Evolutionary conservation across 441 rosid species (phyloP).

Genomic region (Mallotus japonicus): DNA sequence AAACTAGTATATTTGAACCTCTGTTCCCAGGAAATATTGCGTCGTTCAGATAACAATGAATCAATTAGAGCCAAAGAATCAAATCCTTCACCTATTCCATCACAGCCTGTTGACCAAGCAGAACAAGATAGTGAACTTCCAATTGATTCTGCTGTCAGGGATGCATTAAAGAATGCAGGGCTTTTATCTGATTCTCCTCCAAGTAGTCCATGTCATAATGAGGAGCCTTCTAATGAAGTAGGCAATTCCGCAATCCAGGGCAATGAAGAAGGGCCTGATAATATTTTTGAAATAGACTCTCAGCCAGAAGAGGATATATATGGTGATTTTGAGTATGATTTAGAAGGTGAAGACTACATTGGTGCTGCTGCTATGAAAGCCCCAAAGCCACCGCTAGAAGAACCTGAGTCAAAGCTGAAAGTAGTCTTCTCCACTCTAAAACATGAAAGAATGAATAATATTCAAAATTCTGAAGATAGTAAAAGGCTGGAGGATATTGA

Average conservation of each 20-base stretch:
- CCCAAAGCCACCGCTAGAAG: conserved; percentile 48
- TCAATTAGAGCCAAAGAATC: conserved; percentile 35
- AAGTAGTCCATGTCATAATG: conserved; percentile 54
- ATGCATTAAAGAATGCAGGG: conserved; percentile 85
- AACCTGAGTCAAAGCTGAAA: conserved; percentile 57
- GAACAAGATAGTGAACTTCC: conserved; percentile 38
- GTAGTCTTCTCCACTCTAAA: conserved; percentile 62
- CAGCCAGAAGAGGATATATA: conserved; percentile 71
- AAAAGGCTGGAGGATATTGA: conserved; percentile 35
- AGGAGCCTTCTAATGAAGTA: conserved; percentile 35
- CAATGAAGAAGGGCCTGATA: conserved; percentile 54
- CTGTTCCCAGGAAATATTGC: conserved; percentile 85
- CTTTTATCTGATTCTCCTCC: conserved; percentile 95
- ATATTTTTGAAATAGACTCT: conserved; percentile 61
- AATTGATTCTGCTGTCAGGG: conserved; percentile 46
- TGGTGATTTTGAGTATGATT: conserved; percentile 84
- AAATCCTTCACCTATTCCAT: conserved; percentile 34
- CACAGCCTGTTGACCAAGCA: conserved; percentile 28
- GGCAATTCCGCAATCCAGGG: conserved; percentile 32
- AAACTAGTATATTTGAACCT: conserved; percentile 86
- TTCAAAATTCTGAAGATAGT: conserved; percentile 30
- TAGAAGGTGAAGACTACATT: conserved; percentile 80
- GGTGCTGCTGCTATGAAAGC: conserved; percentile 51
- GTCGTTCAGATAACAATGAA: conserved; percentile 44
- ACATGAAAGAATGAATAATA: conserved; percentile 40